Conservation (phyloP, 2,329 filamentous ascomycete genomes). For the Aspergillus fischeri region DNA sequence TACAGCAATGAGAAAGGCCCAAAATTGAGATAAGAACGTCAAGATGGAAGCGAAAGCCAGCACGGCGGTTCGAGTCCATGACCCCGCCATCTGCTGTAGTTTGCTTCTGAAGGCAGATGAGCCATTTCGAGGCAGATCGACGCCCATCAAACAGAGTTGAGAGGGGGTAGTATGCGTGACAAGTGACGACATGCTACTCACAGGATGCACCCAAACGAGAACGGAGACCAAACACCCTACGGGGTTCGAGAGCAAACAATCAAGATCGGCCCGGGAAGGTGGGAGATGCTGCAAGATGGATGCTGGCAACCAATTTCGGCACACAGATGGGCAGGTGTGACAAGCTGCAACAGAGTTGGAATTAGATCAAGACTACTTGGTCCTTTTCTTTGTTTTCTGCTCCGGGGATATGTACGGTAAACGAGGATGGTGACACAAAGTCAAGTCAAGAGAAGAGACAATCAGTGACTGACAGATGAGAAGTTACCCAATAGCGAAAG, state of each 20-base stretch:
- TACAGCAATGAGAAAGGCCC: background rate
- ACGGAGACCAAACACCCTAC: background rate
- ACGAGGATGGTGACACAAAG: slow-evolving; percentile 16
- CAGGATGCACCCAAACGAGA: background rate
- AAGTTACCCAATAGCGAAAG: background rate
- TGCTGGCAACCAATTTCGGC: slow-evolving; percentile 12
- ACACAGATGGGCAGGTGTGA: slow-evolving; percentile 3
- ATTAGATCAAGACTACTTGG: background rate
- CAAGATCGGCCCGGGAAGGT: background rate
- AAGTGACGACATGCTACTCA: background rate
- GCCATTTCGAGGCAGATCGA: background rate
- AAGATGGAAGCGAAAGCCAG: background rate
- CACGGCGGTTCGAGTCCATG: background rate
- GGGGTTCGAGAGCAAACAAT: background rate
- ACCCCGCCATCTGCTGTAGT: background rate
- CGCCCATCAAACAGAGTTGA: background rate
- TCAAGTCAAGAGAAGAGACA: background rate
- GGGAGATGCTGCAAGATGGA: slow-evolving; percentile 3
- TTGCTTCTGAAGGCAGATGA: background rate
- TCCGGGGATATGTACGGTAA: slow-evolving; percentile 2
- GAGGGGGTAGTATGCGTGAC: background rate
- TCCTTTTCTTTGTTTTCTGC: slow-evolving; percentile 3
- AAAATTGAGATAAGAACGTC: background rate
- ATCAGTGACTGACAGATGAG: background rate
- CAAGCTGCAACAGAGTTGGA: slow-evolving; percentile 4